Evolutionary conservation across 164 flowering plant species (phyloP).

Genomic region (Stephania cephalantha): DNA sequence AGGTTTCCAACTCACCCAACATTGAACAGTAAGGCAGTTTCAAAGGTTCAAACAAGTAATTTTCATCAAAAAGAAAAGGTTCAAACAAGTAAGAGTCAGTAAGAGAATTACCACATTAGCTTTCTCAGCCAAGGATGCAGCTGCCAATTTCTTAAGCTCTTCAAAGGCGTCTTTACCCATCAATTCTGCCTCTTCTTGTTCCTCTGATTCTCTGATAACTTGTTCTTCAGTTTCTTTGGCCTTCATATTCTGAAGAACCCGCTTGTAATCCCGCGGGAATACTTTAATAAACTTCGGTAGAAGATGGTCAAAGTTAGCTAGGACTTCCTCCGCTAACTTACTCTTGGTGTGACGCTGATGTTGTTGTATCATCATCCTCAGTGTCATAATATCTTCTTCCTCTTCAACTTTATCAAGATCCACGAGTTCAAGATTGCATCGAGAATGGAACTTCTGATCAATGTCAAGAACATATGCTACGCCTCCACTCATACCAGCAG

Average conservation of each 20-base stretch:
- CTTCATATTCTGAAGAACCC: conserved; percentile 64
- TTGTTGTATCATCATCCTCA: conserved; percentile 92
- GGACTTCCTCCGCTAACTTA: conserved; percentile 70
- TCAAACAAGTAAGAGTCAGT: background rate
- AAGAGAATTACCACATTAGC: conserved; percentile 30
- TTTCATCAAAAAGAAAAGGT: background rate
- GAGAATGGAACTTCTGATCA: conserved; percentile 55
- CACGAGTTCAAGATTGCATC: conserved; percentile 86
- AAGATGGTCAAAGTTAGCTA: conserved; percentile 65
- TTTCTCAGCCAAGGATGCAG: conserved; percentile 39
- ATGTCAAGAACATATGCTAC: conserved; percentile 89
- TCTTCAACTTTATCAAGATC: conserved; percentile 98
- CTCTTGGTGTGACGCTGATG: conserved; percentile 95
- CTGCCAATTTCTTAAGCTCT: conserved; percentile 88
- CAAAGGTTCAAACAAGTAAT: background rate
- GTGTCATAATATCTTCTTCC: conserved; percentile 72
- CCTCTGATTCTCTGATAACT: conserved; percentile 32
- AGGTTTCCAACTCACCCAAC: background rate
- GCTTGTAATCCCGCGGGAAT: conserved; percentile 90
- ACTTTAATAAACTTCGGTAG: conserved; percentile 89
- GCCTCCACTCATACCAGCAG: conserved; percentile 99
- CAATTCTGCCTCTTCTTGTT: conserved; percentile 56
- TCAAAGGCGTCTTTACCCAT: conserved; percentile 82
- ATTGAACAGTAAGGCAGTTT: background rate
- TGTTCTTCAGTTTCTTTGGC: conserved; percentile 34